A percentile compares a stretch with the other conserved stretches of the same genome.
Conservation (phyloP, 2,329 filamentous ascomycete genomes). For the Colletotrichum horii region DNA sequence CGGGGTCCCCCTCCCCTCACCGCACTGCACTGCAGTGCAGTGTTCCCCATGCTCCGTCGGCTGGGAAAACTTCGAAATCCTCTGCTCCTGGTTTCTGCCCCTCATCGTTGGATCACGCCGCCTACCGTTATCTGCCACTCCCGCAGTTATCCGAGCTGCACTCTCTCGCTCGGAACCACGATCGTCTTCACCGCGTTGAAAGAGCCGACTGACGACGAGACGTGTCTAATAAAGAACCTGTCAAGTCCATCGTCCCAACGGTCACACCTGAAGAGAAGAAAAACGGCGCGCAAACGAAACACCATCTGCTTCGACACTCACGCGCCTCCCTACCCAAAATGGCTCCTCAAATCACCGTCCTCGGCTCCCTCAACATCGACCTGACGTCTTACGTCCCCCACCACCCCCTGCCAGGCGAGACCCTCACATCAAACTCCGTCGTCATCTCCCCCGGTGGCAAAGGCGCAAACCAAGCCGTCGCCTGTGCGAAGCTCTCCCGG, state of each 20-base stretch:
- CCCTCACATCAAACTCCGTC: constrained; percentile 80
- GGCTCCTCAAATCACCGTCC: constrained; percentile 71
- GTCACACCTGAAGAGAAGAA: background rate
- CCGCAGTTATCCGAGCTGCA: constrained; percentile 3
- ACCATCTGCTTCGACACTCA: background rate
- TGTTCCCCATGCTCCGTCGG: background rate
- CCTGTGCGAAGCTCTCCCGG: constrained; percentile 81
- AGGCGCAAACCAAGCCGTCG: constrained; percentile 94
- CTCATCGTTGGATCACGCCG: background rate
- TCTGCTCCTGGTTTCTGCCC: background rate
- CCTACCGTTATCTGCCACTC: constrained; percentile 3
- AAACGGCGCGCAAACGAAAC: background rate
- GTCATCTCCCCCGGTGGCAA: constrained; percentile 87
- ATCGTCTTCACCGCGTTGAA: background rate
- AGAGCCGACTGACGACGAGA: background rate
- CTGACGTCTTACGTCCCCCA: constrained; percentile 87
- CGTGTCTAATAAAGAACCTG: background rate
- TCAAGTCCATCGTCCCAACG: background rate
- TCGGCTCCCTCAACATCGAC: constrained; percentile 95
- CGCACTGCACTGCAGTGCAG: background rate
- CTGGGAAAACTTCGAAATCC: constrained; percentile 9
- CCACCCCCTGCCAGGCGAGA: constrained; percentile 85
- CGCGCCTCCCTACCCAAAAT: background rate
- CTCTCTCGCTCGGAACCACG: background rate
- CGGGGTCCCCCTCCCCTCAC: constrained; percentile 4